A percentile compares a stretch with the other conserved stretches of the same genome.
These are phyloP conservation scores for Herpetospermum pedunculosum DNA, from an alignment of 306 rosid genomes.

Conservation along the genomic window DNA sequence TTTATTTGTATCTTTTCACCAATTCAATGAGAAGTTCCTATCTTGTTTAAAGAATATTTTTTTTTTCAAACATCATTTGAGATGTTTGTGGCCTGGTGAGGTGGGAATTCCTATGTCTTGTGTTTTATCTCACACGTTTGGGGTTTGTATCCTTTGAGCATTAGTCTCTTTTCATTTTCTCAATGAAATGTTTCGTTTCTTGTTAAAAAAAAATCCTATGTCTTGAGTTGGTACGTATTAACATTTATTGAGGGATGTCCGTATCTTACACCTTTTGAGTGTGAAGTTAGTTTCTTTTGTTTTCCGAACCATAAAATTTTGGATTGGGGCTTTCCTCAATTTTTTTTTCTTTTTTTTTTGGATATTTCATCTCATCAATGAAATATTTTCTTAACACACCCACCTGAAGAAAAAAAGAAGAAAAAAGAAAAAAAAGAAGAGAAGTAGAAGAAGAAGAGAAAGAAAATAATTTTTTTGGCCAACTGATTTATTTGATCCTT, in stretches of 20 bases:
- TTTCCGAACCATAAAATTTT: neutral
- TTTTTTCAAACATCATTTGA: neutral
- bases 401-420: neutral
- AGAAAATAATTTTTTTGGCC: too few relatives aligned
- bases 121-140: too few relatives aligned
- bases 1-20: neutral
- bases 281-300: neutral
- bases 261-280: neutral
- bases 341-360: too few relatives aligned
- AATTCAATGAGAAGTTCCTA: neutral
- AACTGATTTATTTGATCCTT: neutral
- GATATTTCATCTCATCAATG: neutral
- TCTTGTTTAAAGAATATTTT: neutral
- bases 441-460: too few relatives aligned
- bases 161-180: too few relatives aligned
- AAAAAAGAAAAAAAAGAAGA: neutral
- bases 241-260: neutral
- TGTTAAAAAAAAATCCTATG: too few relatives aligned
- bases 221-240: neutral
- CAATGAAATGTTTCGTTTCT: too few relatives aligned
- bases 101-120: neutral
- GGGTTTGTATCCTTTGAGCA: too few relatives aligned
- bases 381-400: neutral
- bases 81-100: neutral
- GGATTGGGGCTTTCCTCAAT: neutral